These are phyloP conservation scores for Coemansia erecta DNA, from an alignment of 192 early-diverging fungal genomes.

Conservation along the genomic window DNA sequence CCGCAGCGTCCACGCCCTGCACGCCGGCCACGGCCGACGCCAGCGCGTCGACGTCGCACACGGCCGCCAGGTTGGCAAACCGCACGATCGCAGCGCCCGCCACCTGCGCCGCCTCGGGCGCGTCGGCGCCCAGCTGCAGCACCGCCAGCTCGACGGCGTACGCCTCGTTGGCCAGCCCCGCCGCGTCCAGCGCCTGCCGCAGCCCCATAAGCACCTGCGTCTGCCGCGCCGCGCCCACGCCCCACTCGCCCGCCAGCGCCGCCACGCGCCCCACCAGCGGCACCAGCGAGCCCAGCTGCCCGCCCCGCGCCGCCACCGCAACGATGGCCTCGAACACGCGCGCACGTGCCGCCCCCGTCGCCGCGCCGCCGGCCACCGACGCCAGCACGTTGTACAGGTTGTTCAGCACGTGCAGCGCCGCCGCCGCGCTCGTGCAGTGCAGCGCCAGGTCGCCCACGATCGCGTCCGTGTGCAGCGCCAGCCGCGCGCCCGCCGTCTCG, in stretches of 20 bases:
- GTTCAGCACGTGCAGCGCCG: constrained; percentile 45
- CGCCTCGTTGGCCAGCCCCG: constrained; percentile 32
- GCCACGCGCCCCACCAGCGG: constrained; percentile 24
- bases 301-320: constrained; percentile 63
- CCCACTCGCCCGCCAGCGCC: constrained; percentile 31
- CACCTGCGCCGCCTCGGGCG: constrained; percentile 54
- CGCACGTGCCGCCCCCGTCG: constrained; percentile 59
- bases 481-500: not conserved
- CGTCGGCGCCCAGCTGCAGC: constrained; percentile 53
- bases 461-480: not conserved
- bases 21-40: constrained; percentile 60
- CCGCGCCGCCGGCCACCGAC: constrained; percentile 44
- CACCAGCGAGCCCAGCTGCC: constrained; percentile 22
- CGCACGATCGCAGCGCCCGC: constrained; percentile 65
- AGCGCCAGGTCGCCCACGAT: constrained; percentile 19
- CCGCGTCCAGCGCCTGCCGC: constrained; percentile 26
- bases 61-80: constrained; percentile 63
- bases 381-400: constrained; percentile 83
- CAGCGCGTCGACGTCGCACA: constrained; percentile 80
- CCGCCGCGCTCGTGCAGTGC: constrained; percentile 17
- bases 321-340: constrained; percentile 73
- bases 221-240: constrained; percentile 54
- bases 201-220: constrained; percentile 59
- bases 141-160: constrained; percentile 56
- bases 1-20: constrained; percentile 65